phyloP scores from a whole-genome alignment of 1,284 basidiomycete genomes.

The Microbotryum intermedium region DNA sequence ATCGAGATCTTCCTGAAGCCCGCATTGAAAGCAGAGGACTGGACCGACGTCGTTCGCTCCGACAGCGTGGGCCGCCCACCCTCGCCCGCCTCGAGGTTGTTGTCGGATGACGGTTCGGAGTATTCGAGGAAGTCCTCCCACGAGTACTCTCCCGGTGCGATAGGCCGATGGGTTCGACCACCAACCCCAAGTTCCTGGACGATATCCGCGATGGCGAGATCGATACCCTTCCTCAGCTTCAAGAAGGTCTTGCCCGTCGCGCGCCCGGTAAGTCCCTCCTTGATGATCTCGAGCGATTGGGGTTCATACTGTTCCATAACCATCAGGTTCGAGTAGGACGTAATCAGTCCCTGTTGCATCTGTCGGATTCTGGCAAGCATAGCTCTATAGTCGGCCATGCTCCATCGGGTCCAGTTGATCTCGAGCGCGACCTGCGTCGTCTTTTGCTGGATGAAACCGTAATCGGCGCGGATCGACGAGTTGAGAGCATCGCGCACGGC shows the following conservation, averaged over 20 bases:
- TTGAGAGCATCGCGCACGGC: conserved; percentile 35
- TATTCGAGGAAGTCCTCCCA: conserved; percentile 10
- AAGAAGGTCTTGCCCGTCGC: neutral
- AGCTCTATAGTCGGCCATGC: conserved; percentile 35
- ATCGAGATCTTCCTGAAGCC: no score
- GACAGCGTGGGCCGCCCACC: no score
- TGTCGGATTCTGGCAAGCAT: conserved; percentile 34
- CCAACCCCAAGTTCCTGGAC: conserved; percentile 8
- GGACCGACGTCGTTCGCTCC: no score
- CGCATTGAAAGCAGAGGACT: no score
- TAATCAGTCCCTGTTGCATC: conserved; percentile 38
- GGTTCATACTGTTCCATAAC: conserved; percentile 15
- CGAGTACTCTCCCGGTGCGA: neutral
- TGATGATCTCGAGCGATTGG: conserved; percentile 6
- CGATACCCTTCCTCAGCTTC: conserved; percentile 9
- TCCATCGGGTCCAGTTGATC: conserved; percentile 38
- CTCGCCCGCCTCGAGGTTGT: neutral
- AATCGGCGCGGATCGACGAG: conserved; percentile 39
- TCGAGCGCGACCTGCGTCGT: conserved; percentile 25
- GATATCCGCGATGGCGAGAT: conserved; percentile 18
- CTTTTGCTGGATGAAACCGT: conserved; percentile 36
- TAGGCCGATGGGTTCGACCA: neutral
- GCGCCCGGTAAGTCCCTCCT: neutral
- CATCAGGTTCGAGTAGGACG: conserved; percentile 35
- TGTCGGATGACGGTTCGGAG: neutral